phyloP scores from a whole-genome alignment of 2,329 filamentous ascomycete genomes.

The Dactylellina haptotyla region DNA sequence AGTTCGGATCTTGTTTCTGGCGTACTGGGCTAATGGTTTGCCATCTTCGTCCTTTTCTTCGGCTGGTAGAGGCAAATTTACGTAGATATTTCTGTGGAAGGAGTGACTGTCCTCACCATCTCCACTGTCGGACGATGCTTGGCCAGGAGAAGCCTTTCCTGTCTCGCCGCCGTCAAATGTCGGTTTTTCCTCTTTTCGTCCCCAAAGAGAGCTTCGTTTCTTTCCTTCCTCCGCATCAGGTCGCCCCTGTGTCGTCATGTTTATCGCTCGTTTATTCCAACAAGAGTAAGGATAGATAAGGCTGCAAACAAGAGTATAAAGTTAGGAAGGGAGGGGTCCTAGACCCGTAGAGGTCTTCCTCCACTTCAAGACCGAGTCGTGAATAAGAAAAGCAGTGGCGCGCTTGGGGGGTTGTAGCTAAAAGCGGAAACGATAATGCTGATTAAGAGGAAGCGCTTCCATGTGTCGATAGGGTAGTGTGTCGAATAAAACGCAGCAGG shows the following conservation, averaged over 20 bases:
- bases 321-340: no score
- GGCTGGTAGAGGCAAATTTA: conserved; percentile 83
- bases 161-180: conserved; percentile 37
- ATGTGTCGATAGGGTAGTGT: conserved; percentile 3
- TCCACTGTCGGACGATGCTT: conserved; percentile 44
- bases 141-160: conserved; percentile 35
- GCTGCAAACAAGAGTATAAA: no score
- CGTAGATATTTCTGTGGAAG: conserved; percentile 74
- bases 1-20: conserved; percentile 95
- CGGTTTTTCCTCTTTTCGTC: conserved; percentile 40
- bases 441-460: not conserved
- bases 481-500: not conserved
- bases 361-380: no score
- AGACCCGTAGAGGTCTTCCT: no score
- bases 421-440: not conserved
- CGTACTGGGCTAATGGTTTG: conserved; percentile 74
- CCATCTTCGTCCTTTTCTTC: conserved; percentile 83
- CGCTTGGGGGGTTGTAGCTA: not conserved
- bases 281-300: no score
- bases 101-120: conserved; percentile 29
- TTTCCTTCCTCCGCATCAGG: conserved; percentile 35
- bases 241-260: conserved; percentile 40
- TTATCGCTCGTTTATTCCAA: conserved; percentile 11
- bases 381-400: not conserved
- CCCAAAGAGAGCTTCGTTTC: conserved; percentile 47